Base-by-base conservation (phyloP, 352 stramenopile species). In the Phytophthora citricola region DNA sequence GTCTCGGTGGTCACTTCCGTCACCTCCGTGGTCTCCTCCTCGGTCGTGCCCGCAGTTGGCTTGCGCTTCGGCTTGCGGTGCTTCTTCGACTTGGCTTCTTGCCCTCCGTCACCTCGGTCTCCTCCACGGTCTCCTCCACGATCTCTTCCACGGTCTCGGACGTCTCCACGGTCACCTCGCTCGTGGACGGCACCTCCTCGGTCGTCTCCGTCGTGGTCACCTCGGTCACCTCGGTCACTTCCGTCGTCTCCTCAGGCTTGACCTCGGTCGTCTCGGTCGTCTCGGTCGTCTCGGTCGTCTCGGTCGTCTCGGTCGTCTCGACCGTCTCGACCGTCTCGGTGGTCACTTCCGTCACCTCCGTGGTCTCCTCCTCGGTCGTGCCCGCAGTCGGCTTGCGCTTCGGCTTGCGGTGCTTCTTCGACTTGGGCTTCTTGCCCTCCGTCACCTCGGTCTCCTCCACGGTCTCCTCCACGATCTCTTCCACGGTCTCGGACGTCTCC, bases 61-160 rank as follows among this genome's bases (percentile, higher is more conserved):
- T 48, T 41, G 36, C 45, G 51, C 51, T 59, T 59, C 52, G 52
- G 52, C 52, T 59, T 59, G 52, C 52, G 52, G 39, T 51, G 2
- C 52, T 59, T 59, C 52, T 59, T 59, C 52, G 52, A 59, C 52
- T 59, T 59, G 52, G 52, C 52, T 59, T 59, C 52, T 59, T 50
- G 52, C 52, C 52, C 52, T 59, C 39, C 40, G 40, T 49, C 53
- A 44, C 53, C 31, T 60, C 53, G 40, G 53, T 48, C 55, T 63
- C 55, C 55, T 44, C 45, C 45, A 36, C 38, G 56, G 36, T 63
- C 45, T 45, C 49, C 11, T 50, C 44, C 22, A 22, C 20, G 20
- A 34, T 34, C 44, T 50, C 44, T 17, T 17, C 17, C 4, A 20
- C 20, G 2, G 40, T 50, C 46, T 53, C 46, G n/a, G 12, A 26